Evolutionary conservation across 768 basidiomycete genomes (phyloP), one percentile per base, ranked within the genome.

Genomic region (Russula virescens): DNA sequence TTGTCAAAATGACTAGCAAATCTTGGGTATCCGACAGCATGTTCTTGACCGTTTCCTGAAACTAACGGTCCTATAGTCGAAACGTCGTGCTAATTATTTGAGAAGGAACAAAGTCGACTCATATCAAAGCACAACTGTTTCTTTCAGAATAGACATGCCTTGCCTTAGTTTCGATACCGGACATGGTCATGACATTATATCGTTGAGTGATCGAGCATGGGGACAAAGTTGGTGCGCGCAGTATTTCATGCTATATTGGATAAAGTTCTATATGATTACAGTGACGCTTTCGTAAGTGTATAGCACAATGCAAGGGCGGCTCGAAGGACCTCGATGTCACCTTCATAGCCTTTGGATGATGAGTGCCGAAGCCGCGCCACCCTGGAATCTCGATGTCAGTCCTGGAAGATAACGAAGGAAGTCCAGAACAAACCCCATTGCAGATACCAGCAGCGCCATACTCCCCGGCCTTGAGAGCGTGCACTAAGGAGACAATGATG

Each of bases 391-490:
- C 61, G 18, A 52, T 18, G 63, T 60, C 51, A 66, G 38, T 56
- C 54, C 21, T 61, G 47, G 55, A 31, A 31, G n/a, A 21, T 42
- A 14, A 40, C 49, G 48, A 50, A 34, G 11, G 55, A 13, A 50
- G 56, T 3, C 21, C 19, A 52, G 23, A 48, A 81, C 93, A 75
- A 74, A 95, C 93, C 66, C 94, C 96, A 71, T 98, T 98, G 83
- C 96, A 98, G 68, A 98, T 88, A 74, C 89, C 94, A 43, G 95
- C 96, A 58, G 91, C 93, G 68, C 95, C 96, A 70, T 95, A 97
- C 77, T 98, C 81, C 43, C 95, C 95, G 3, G 86, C 74, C 79
- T 96, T 87, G 67, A 98, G 84, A n/a, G 88, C 85, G 72, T 98
- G 94, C 5, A 92, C 79, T 21, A 98, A 83, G 7, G 96, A 91